Conservation (phyloP, 2,329 filamentous ascomycete species). For the Penicillium palitans region DNA sequence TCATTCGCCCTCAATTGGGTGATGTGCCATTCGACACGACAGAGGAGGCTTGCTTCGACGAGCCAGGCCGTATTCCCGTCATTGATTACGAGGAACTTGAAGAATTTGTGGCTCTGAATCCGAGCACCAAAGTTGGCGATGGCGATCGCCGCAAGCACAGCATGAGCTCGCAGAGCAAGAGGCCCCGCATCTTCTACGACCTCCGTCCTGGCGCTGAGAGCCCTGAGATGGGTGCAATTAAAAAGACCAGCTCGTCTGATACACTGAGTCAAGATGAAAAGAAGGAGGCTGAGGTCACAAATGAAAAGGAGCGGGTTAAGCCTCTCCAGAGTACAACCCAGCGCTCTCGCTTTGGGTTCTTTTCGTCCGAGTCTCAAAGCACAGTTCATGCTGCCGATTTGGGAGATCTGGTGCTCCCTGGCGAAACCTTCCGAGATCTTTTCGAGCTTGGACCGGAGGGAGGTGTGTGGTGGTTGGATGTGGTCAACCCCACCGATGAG, state of each 20-base stretch:
- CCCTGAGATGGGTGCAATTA: slow-evolving; percentile 38
- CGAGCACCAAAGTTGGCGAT: slow-evolving; percentile 48
- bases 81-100: slow-evolving; percentile 92
- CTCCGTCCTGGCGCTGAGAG: slow-evolving; percentile 50
- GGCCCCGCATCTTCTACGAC: slow-evolving; percentile 61
- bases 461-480: slow-evolving; percentile 98
- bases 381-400: slow-evolving; percentile 90
- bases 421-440: slow-evolving; percentile 83
- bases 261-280: slow-evolving; percentile 42
- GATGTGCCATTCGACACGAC: slow-evolving; percentile 37
- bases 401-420: slow-evolving; percentile 82
- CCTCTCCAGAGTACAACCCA: slow-evolving; percentile 53
- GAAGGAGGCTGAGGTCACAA: slow-evolving; percentile 31
- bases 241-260: slow-evolving; percentile 32
- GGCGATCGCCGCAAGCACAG: slow-evolving; percentile 42
- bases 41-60: slow-evolving; percentile 80
- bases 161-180: slow-evolving; percentile 53
- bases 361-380: slow-evolving; percentile 90
- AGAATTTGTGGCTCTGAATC: slow-evolving; percentile 73
- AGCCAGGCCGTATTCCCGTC: slow-evolving; percentile 76
- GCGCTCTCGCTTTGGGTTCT: slow-evolving; percentile 88
- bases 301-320: slow-evolving; percentile 38
- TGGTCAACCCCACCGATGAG: slow-evolving; percentile 84
- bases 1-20: slow-evolving; percentile 51
- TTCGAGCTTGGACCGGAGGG: slow-evolving; percentile 71